A percentile compares a stretch with the other conserved stretches of the same genome.
These are phyloP conservation scores for Iris macrosiphon DNA, from an alignment of 106 monocot species.

Conservation along the genomic window DNA sequence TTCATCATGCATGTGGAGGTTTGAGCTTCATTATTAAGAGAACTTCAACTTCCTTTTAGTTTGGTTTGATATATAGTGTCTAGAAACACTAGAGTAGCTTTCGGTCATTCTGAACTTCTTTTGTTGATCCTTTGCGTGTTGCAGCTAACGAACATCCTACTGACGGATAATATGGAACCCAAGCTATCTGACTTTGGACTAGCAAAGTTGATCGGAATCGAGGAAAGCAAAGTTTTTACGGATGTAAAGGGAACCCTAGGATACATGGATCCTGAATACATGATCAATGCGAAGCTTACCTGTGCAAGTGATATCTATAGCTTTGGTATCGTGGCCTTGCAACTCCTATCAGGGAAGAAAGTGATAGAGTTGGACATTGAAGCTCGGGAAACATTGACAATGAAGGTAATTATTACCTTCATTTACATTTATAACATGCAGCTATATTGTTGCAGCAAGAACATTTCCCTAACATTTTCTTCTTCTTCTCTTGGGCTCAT, in stretches of 20 bases:
- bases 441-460: too few relatives aligned
- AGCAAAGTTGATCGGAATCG: conserved; percentile 24
- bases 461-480: too few relatives aligned
- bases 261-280: conserved; percentile 50
- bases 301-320: conserved; percentile 38
- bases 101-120: too few relatives aligned
- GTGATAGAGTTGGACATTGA: conserved; percentile 35
- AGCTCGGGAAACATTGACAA: conserved; percentile 35
- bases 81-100: too few relatives aligned
- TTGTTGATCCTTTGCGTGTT: too few relatives aligned
- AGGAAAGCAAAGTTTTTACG: conserved; percentile 34
- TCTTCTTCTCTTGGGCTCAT: neutral
- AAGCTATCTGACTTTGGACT: conserved; percentile 49
- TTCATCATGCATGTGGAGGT: too few relatives aligned
- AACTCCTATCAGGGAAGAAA: conserved; percentile 37
- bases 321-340: conserved; percentile 36
- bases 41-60: too few relatives aligned
- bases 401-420: conserved; percentile 9
- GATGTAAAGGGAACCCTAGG: conserved; percentile 45
- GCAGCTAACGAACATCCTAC: conserved; percentile 40
- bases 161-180: conserved; percentile 36
- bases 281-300: conserved; percentile 30
- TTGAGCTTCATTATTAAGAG: too few relatives aligned
- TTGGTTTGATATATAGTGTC: too few relatives aligned
- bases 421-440: neutral